Evolutionary conservation across 2,329 filamentous ascomycete species (phyloP).

Genomic region (Daldinia eschscholtzii): DNA sequence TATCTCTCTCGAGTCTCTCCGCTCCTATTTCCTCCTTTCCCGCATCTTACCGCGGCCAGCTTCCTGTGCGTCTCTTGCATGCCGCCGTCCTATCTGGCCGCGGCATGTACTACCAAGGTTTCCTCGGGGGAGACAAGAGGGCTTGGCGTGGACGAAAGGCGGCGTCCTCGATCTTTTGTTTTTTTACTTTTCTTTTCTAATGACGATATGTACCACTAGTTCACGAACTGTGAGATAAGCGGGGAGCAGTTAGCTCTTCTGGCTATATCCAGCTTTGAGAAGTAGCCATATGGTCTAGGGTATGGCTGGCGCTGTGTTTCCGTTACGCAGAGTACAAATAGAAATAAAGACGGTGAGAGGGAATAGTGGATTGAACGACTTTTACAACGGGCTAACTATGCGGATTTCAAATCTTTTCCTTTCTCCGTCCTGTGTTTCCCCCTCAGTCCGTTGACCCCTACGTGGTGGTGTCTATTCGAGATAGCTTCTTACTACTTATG

Average conservation of each 20-base stretch:
- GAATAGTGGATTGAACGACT: neutral
- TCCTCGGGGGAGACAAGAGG: neutral
- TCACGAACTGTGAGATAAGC: slow-evolving; percentile 25
- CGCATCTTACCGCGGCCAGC: slow-evolving; percentile 25
- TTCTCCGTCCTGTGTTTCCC: neutral
- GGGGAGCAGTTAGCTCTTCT: neutral
- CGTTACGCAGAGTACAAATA: slow-evolving; percentile 19
- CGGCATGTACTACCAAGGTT: slow-evolving; percentile 6
- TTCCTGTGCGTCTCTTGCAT: slow-evolving; percentile 10
- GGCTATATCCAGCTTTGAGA: neutral
- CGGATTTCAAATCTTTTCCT: neutral
- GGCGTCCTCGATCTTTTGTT: slow-evolving; percentile 10
- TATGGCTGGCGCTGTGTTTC: slow-evolving; percentile 22
- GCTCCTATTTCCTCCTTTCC: slow-evolving; percentile 6
- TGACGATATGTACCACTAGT: slow-evolving; percentile 9
- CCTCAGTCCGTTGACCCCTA: neutral
- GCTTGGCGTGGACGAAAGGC: slow-evolving; percentile 19
- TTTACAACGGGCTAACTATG: slow-evolving; percentile 4
- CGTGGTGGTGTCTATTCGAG: slow-evolving; percentile 1
- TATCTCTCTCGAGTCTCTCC: slow-evolving; percentile 2
- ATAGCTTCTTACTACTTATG: slow-evolving; percentile 1
- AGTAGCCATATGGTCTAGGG: too few relatives aligned
- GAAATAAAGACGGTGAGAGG: slow-evolving; percentile 4
- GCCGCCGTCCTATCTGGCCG: slow-evolving; percentile 10
- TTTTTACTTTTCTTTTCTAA: neutral